Evolutionary conservation across 78 protist genomes (phyloP).

Genomic region (Ministeria vibrans): DNA sequence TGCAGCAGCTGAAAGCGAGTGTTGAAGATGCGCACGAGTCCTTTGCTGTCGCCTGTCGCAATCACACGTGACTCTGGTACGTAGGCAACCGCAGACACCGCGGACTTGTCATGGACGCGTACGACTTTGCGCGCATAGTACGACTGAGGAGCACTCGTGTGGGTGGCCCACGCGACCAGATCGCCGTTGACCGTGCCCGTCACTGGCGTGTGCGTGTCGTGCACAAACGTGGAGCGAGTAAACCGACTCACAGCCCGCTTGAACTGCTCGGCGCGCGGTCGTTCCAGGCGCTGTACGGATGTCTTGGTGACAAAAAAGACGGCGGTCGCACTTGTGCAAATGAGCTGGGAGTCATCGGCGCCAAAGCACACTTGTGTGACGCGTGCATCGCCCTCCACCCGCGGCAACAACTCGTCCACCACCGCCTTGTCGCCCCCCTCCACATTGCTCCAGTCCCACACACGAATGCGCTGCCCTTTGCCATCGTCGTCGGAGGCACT

Average conservation of each 20-base stretch:
- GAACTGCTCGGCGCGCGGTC: neutral
- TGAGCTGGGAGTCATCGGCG: neutral
- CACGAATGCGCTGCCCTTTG: neutral
- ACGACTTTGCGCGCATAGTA: too few species aligned
- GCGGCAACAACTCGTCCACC: neutral
- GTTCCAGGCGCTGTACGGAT: neutral
- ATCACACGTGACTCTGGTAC: too few species aligned
- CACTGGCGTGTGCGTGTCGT: too few species aligned
- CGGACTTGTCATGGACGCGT: too few species aligned
- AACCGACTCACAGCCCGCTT: neutral
- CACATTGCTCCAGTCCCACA: neutral
- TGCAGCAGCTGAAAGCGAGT: too few species aligned
- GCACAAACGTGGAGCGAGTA: neutral
- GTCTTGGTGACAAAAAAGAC: neutral
- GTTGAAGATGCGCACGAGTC: too few species aligned
- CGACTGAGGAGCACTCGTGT: too few species aligned
- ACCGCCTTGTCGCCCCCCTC: neutral
- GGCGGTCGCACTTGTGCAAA: neutral
- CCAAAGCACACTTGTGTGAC: neutral
- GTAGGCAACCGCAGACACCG: too few species aligned
- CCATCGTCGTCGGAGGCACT: too few species aligned
- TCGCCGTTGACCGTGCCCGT: slow-evolving; percentile 6
- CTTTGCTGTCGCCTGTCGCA: too few species aligned
- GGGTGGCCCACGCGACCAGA: neutral
- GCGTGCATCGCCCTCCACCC: neutral